Evolutionary conservation across 1,284 basidiomycete species (phyloP).

Genomic region (Fomitopsis schrenkii): DNA sequence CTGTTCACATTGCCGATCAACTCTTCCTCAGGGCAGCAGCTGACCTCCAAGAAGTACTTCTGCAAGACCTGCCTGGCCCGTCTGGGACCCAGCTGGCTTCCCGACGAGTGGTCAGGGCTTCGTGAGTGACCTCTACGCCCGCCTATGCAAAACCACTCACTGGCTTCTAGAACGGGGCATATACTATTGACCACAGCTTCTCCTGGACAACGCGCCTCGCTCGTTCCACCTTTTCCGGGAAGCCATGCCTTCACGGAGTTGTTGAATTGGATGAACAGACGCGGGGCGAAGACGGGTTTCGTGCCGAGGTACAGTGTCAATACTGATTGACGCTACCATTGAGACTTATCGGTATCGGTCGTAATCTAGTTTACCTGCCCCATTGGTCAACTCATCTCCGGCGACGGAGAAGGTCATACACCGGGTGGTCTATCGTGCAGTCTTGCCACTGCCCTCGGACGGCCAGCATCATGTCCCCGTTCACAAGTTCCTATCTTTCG

Average conservation of each 20-base stretch:
- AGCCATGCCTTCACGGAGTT: slow-evolving; percentile 38
- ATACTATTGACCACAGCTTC: slow-evolving; percentile 42
- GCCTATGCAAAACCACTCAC: background rate
- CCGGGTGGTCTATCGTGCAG: slow-evolving; percentile 52
- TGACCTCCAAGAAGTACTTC: slow-evolving; percentile 14
- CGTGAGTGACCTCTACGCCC: slow-evolving; percentile 33
- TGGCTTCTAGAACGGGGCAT: slow-evolving; percentile 48
- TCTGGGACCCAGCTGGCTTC: background rate
- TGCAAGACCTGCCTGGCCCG: slow-evolving; percentile 5
- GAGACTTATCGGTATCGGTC: background rate
- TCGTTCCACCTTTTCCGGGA: slow-evolving; percentile 51
- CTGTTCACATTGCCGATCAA: background rate
- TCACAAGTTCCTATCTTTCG: slow-evolving; percentile 22
- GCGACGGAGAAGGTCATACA: slow-evolving; percentile 39
- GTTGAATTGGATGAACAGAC: slow-evolving; percentile 43
- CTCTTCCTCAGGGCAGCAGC: slow-evolving; percentile 8
- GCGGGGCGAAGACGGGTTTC: slow-evolving; percentile 38
- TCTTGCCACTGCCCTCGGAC: slow-evolving; percentile 9
- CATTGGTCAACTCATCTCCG: slow-evolving; percentile 34
- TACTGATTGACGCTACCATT: background rate
- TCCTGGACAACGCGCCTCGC: slow-evolving; percentile 28
- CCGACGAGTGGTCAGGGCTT: slow-evolving; percentile 35
- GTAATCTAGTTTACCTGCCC: slow-evolving; percentile 40
- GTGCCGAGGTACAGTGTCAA: slow-evolving; percentile 43
- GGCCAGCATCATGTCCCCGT: background rate